phyloP scores from a whole-genome alignment of 1,284 basidiomycete genomes.

The Cutaneotrichosporon sp. region DNA sequence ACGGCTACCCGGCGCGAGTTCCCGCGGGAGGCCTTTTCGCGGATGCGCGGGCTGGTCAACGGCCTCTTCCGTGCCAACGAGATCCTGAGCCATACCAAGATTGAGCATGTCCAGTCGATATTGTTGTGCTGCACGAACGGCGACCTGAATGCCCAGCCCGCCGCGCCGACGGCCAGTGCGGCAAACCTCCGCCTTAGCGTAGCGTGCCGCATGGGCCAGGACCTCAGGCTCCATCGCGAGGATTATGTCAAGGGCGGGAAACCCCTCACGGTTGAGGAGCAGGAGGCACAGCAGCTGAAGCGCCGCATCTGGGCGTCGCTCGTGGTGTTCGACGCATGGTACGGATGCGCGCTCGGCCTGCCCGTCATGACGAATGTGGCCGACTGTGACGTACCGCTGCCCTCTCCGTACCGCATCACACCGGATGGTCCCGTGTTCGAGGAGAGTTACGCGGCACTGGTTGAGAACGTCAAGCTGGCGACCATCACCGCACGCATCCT shows the following conservation, averaged over 20 bases:
- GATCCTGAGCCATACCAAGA: slow-evolving; percentile 78
- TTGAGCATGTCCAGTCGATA: slow-evolving; percentile 84
- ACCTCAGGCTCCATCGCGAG: slow-evolving; percentile 81
- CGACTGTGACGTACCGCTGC: slow-evolving; percentile 87
- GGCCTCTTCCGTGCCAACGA: slow-evolving; percentile 83
- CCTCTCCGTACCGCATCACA: slow-evolving; percentile 62
- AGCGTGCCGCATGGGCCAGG: slow-evolving; percentile 90
- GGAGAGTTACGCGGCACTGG: slow-evolving; percentile 29
- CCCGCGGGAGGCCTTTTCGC: slow-evolving; percentile 77
- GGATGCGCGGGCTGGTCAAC: slow-evolving; percentile 79
- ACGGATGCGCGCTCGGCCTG: slow-evolving; percentile 46
- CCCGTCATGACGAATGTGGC: slow-evolving; percentile 86
- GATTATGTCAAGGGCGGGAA: slow-evolving; percentile 27
- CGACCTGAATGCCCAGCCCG: slow-evolving; percentile 52
- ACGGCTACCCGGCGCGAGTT: slow-evolving; percentile 81
- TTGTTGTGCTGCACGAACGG: slow-evolving; percentile 59
- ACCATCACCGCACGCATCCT: slow-evolving; percentile 81
- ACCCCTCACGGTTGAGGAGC: slow-evolving; percentile 38
- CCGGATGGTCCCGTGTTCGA: slow-evolving; percentile 33
- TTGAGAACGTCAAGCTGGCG: slow-evolving; percentile 81
- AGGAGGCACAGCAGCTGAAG: slow-evolving; percentile 67
- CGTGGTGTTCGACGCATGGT: slow-evolving; percentile 86
- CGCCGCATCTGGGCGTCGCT: slow-evolving; percentile 87
- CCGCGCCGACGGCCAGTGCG: slow-evolving; percentile 50
- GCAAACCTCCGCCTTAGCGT: slow-evolving; percentile 43